Conservation (phyloP, 768 basidiomycete genomes). For the Leucocoprinus leucothites region DNA sequence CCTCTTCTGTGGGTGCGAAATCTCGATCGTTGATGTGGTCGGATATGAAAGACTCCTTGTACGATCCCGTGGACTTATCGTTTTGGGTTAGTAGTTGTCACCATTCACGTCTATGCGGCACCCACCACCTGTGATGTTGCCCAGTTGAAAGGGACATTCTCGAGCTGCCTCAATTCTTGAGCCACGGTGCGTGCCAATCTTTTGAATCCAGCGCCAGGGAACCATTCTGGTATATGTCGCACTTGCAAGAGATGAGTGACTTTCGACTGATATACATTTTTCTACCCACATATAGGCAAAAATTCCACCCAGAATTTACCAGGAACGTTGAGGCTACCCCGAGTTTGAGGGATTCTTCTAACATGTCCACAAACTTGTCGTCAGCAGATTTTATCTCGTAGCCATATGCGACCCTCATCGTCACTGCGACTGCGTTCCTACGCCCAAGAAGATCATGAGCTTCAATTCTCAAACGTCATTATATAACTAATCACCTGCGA, state of each 20-base stretch:
- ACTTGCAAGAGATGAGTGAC: conserved; percentile 20
- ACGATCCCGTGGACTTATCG: conserved; percentile 14
- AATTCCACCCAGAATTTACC: conserved; percentile 28
- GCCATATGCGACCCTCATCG: no score
- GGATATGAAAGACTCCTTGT: conserved; percentile 30
- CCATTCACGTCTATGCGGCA: not conserved
- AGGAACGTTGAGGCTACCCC: not conserved
- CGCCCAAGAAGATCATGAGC: no score
- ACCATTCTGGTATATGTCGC: conserved; percentile 37
- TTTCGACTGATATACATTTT: no score
- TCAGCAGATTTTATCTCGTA: no score
- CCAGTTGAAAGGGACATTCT: conserved; percentile 27
- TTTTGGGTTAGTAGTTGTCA: no score
- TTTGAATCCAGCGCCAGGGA: conserved; percentile 42
- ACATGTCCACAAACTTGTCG: no score
- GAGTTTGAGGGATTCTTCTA: not conserved
- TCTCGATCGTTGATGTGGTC: conserved; percentile 25
- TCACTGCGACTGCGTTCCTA: no score
- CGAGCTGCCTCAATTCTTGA: conserved; percentile 18
- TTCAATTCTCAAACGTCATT: no score
- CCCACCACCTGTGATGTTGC: conserved; percentile 28
- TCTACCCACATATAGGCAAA: conserved; percentile 32
- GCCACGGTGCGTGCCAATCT: conserved; percentile 19
- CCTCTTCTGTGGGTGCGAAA: conserved; percentile 19
- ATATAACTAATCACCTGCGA: conserved; percentile 30